phyloP scores from a whole-genome alignment of 306 rosid genomes.

The Quercus robur region DNA sequence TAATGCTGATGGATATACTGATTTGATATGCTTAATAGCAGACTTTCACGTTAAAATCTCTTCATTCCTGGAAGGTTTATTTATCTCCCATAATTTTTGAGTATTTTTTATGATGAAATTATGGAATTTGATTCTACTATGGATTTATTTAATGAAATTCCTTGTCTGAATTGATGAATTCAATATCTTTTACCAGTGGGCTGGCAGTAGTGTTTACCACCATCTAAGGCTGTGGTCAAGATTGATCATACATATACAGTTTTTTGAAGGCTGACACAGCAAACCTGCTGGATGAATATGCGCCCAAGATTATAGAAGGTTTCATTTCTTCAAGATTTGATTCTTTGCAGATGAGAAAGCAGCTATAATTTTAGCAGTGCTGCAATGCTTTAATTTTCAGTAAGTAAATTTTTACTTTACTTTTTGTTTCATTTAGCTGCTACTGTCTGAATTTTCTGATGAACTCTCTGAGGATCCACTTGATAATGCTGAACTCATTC shows the following conservation, averaged over 20 bases:
- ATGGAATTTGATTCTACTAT: slow-evolving; percentile 13
- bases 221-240: slow-evolving; percentile 94
- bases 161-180: no score
- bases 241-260: slow-evolving; percentile 88
- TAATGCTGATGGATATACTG: slow-evolving; percentile 82
- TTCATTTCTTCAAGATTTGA: slow-evolving; percentile 90
- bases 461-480: slow-evolving; percentile 94
- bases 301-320: slow-evolving; percentile 89
- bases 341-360: slow-evolving; percentile 73
- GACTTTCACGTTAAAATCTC: slow-evolving; percentile 86
- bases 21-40: slow-evolving; percentile 84
- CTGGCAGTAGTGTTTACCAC: slow-evolving; percentile 75
- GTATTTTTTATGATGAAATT: slow-evolving; percentile 9
- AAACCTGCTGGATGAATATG: slow-evolving; percentile 95
- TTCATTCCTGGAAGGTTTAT: slow-evolving; percentile 75
- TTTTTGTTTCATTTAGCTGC: slow-evolving; percentile 21
- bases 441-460: slow-evolving; percentile 79
- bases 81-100: slow-evolving; percentile 4
- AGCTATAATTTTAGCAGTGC: background rate
- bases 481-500: slow-evolving; percentile 95
- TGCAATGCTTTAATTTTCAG: no score
- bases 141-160: slow-evolving; percentile 17
- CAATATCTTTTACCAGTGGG: slow-evolving; percentile 66
- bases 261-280: slow-evolving; percentile 79
- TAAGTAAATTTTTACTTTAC: no score